phyloP scores from a whole-genome alignment of 805 yeast species.

The Saturnispora hagleri region DNA sequence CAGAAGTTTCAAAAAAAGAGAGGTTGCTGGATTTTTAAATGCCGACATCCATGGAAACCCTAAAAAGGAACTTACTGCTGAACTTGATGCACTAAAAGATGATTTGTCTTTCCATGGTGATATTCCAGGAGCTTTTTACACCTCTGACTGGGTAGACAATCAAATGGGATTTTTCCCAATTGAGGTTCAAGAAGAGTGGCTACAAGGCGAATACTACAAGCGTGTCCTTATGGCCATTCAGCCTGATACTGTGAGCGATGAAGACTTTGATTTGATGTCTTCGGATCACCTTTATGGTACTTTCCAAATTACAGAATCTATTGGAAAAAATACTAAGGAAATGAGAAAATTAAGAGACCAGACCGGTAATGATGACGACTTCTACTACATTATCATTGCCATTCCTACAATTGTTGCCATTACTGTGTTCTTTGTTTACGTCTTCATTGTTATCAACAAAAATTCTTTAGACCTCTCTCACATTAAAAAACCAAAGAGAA shows the following conservation, averaged over 20 bases:
- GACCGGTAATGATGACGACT: conserved; percentile 35
- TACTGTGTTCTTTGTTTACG: conserved; percentile 53
- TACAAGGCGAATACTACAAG: conserved; percentile 42
- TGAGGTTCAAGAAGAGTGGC: conserved; percentile 55
- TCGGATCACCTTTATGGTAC: conserved; percentile 36
- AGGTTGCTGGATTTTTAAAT: conserved; percentile 11
- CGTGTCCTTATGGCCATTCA: conserved; percentile 63
- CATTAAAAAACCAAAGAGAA: conserved; percentile 31
- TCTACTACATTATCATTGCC: conserved; percentile 51
- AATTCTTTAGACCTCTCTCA: conserved; percentile 45
- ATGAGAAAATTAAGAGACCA: conserved; percentile 27
- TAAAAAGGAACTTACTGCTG: conserved; percentile 9
- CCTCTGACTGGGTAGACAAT: conserved; percentile 62
- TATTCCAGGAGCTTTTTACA: conserved; percentile 39
- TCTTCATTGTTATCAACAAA: conserved; percentile 49
- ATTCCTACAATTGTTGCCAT: conserved; percentile 60
- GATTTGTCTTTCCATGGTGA: conserved; percentile 19
- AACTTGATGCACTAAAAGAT: conserved; percentile 15
- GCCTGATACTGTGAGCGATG: conserved; percentile 57
- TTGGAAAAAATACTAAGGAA: conserved; percentile 36
- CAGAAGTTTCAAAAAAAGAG: conserved; percentile 29
- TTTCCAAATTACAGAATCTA: conserved; percentile 43
- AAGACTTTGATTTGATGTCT: conserved; percentile 48
- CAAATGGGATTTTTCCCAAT: conserved; percentile 57
- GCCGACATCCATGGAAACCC: conserved; percentile 9